phyloP scores from a whole-genome alignment of 1,284 basidiomycete genomes.

The Malassezia cuniculi region DNA sequence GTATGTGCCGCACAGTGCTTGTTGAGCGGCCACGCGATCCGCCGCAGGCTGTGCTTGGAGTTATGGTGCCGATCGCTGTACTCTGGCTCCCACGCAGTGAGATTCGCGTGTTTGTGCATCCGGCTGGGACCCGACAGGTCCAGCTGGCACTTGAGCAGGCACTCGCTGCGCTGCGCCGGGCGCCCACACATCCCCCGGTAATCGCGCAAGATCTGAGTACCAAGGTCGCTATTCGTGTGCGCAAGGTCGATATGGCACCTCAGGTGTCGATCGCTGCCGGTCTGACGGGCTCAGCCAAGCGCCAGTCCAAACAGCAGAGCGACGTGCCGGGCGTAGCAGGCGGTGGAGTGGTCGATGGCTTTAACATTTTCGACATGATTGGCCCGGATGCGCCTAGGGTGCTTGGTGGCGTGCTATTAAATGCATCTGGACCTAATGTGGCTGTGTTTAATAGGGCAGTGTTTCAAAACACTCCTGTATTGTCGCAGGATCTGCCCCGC shows the following conservation, averaged over 20 bases:
- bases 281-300: constrained; percentile 14
- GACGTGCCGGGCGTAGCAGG: neutral
- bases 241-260: constrained; percentile 19
- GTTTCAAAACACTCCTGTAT: too few relatives aligned
- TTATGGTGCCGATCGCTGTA: constrained; percentile 6
- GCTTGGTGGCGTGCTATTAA: constrained; percentile 26
- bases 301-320: neutral
- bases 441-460: too few relatives aligned
- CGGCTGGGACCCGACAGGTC: constrained; percentile 20
- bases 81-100: constrained; percentile 4
- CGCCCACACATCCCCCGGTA: neutral
- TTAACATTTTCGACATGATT: constrained; percentile 34
- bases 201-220: constrained; percentile 4
- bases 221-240: constrained; percentile 9
- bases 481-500: neutral
- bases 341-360: constrained; percentile 15
- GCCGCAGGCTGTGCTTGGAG: neutral
- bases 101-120: constrained; percentile 21
- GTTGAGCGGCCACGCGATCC: constrained; percentile 4
- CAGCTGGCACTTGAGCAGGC: constrained; percentile 18
- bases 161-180: constrained; percentile 13
- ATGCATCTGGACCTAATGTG: too few relatives aligned
- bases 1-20: constrained; percentile 3
- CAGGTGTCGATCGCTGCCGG: constrained; percentile 24
- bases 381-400: constrained; percentile 22